Evolutionary conservation across 139 green algal genomes (phyloP).

Genomic region (Astrephomene gubernaculifera): DNA sequence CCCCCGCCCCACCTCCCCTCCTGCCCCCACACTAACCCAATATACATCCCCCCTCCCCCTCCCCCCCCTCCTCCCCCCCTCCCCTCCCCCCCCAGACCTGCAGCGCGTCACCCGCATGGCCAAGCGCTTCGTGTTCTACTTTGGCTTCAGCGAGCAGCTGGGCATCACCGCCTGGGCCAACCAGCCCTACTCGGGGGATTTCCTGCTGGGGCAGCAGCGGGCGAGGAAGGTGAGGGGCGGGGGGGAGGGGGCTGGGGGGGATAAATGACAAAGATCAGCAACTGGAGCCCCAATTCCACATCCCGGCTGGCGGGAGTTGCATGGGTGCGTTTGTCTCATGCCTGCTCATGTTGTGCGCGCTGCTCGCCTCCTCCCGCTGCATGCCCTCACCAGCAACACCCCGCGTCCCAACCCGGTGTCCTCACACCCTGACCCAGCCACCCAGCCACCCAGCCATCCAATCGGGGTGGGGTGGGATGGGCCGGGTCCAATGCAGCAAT

Average conservation of each 20-base stretch:
- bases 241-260: not conserved
- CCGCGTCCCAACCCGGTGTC: too few relatives aligned
- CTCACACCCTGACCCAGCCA: too few relatives aligned
- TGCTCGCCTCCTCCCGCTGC: too few relatives aligned
- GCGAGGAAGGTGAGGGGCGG: constrained; percentile 50
- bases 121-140: constrained; percentile 67
- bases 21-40: constrained; percentile 22
- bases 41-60: not conserved
- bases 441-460: too few relatives aligned
- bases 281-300: too few relatives aligned
- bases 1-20: not conserved
- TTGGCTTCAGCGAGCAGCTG: constrained; percentile 65
- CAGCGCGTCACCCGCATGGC: constrained; percentile 58
- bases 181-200: constrained; percentile 68
- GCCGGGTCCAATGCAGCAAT: too few relatives aligned
- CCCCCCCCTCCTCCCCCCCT: not conserved
- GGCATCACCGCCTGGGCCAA: constrained; percentile 68
- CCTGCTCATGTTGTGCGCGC: too few relatives aligned
- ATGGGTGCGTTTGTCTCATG: too few relatives aligned
- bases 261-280: too few relatives aligned
- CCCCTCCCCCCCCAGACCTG: constrained; percentile 47
- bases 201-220: constrained; percentile 48
- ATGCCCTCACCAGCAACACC: too few relatives aligned
- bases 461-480: too few relatives aligned
- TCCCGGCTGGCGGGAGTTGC: too few relatives aligned